These are phyloP conservation scores for Rosellinia necatrix DNA, from an alignment of 2,329 filamentous ascomycete genomes.

Conservation along the genomic window DNA sequence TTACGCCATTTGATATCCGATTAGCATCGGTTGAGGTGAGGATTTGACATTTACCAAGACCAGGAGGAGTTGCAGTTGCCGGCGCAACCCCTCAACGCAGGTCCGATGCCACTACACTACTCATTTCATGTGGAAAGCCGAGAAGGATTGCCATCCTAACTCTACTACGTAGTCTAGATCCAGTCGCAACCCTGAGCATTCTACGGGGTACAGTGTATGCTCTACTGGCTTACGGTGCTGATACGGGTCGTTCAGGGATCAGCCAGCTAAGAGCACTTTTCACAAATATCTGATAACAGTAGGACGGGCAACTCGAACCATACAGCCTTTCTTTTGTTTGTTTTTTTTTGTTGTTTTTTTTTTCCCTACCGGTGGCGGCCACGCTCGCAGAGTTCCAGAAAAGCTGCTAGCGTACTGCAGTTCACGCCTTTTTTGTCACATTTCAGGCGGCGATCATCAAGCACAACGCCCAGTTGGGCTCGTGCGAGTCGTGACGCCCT, in stretches of 20 bases:
- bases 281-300: slow-evolving; percentile 9
- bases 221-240: too few relatives aligned
- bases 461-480: slow-evolving; percentile 7
- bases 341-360: too few relatives aligned
- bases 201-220: not conserved
- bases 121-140: not conserved
- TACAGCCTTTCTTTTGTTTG: not conserved
- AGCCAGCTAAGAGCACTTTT: not conserved
- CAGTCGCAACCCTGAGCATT: not conserved
- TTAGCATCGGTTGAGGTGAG: slow-evolving; percentile 5
- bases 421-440: slow-evolving; percentile 21
- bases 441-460: slow-evolving; percentile 12
- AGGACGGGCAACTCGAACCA: slow-evolving; percentile 1
- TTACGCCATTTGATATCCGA: slow-evolving; percentile 5
- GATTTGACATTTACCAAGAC: slow-evolving; percentile 20
- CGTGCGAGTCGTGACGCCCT: not conserved
- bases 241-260: slow-evolving; percentile 1
- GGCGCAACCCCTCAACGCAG: slow-evolving; percentile 34
- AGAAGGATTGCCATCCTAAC: slow-evolving; percentile 4
- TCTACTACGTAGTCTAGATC: not conserved
- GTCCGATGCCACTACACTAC: slow-evolving; percentile 30
- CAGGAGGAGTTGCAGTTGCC: slow-evolving; percentile 28
- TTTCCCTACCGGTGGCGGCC: not conserved
- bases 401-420: not conserved
- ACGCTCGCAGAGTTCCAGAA: not conserved